Evolutionary conservation across 108 stramenopile species (phyloP), one percentile per base, ranked within the genome.

Genomic region (Skeletonema tropicum): DNA sequence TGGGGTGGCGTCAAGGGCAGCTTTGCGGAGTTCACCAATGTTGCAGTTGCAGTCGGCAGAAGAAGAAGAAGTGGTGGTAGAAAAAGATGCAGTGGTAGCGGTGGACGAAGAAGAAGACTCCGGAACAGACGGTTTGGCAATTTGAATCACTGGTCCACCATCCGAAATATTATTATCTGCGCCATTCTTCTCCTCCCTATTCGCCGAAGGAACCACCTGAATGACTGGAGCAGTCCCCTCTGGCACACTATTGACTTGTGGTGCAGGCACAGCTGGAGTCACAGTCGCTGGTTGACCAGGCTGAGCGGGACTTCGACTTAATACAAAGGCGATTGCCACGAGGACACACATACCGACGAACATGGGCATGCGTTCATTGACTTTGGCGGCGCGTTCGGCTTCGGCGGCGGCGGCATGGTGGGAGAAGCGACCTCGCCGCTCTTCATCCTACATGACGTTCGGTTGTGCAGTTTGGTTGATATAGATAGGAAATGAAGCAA

Each of bases 321-420:
- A 69, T 0, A 96, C 96, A 66, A 85, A 96, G 42, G 94, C 90
- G 70, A 96, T 94, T 48, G 96, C 93, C 58, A 94, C 39, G 42
- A 96, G 77, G 59, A 96, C 89, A 67, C 92, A 94, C 25, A 93
- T 46, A 11, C 90, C 93, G 7, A 96, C 86, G 57, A 92, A 94
- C 83, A 90, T 91, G 71, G 93, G 93, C 92, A 96, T 91, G 26
- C 95, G 88, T 79, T 94, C 91, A 41, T 88, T 83, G 26, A 93
- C 88, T 42, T 90, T 80, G 61, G 87, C 89, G 58, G 81, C 84
- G 21, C 76, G 71, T 57, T 87, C 73, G 57, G 48, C 62, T 26
- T 71, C 79, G 35, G 57, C 71, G 48, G 48, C 77, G 19, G 79
- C 77, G 39, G 63, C 36, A 17, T 66, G 79, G 49, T 59, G 83